Evolutionary conservation across 2,329 filamentous ascomycete species (phyloP).

Genomic region (Bipolaris zeicola): DNA sequence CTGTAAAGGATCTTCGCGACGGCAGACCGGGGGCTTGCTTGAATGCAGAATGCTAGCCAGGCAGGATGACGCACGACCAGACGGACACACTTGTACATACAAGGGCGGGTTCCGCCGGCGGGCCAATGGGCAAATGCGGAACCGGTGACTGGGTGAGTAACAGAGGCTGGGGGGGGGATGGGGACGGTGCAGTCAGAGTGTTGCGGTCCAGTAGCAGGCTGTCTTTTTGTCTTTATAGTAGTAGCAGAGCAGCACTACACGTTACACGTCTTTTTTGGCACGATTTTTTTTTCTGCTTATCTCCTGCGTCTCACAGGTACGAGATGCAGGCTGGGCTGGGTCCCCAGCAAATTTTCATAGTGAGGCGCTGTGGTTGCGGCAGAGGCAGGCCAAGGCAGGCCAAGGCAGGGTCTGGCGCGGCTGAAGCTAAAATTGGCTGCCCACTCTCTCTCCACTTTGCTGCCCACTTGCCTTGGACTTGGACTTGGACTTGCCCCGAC

Average conservation of each 20-base stretch:
- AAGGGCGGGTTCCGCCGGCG: conserved; percentile 9
- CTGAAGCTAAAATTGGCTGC: conserved; percentile 7
- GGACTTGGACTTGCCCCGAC: too few relatives aligned
- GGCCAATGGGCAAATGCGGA: conserved; percentile 11
- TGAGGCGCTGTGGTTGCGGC: neutral
- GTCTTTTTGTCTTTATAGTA: neutral
- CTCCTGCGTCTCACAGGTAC: neutral
- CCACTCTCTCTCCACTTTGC: conserved; percentile 5
- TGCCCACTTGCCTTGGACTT: neutral
- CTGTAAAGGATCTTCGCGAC: conserved; percentile 11
- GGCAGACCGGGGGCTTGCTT: conserved; percentile 19
- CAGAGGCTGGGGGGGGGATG: neutral
- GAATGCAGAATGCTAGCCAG: conserved; percentile 3
- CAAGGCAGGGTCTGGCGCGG: conserved; percentile 9
- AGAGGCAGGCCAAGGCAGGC: conserved; percentile 3
- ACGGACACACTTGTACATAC: conserved; percentile 15
- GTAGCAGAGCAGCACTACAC: neutral
- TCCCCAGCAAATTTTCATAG: conserved; percentile 14
- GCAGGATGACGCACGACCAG: conserved; percentile 31
- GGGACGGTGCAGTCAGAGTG: neutral
- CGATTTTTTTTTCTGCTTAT: neutral
- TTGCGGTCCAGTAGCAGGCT: too few relatives aligned
- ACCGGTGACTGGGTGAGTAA: neutral
- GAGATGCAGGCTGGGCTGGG: conserved; percentile 16
- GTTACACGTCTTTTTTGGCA: neutral